Conservation (phyloP, 192 early-diverging fungal species). For the Linnemannia hyalina region DNA sequence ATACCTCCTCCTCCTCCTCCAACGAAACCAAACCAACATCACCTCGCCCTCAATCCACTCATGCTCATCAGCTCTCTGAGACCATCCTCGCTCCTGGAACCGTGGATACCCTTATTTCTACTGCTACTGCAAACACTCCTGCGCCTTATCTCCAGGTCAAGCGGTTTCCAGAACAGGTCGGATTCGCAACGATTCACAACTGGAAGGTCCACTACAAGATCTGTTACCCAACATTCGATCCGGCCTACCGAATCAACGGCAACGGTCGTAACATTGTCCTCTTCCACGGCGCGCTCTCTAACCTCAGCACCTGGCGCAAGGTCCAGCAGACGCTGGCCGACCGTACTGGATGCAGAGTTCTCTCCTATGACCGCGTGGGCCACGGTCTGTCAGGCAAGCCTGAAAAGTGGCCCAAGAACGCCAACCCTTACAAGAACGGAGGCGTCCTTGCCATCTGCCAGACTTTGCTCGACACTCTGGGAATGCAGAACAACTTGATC, state of each 20-base stretch:
- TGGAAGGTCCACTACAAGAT: constrained; percentile 43
- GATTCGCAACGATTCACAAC: constrained; percentile 20
- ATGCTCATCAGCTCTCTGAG: neutral
- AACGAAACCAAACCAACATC: neutral
- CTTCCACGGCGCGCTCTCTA: constrained; percentile 39
- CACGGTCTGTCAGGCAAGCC: constrained; percentile 38
- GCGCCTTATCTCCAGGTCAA: neutral
- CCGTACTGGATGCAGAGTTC: constrained; percentile 37
- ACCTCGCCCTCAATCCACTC: neutral
- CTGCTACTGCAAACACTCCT: neutral
- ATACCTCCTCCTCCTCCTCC: neutral
- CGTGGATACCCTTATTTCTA: neutral
- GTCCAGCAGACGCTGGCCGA: constrained; percentile 41
- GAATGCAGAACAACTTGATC: constrained; percentile 41
- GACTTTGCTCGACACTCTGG: constrained; percentile 24
- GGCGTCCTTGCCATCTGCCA: constrained; percentile 33
- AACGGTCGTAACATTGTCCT: constrained; percentile 48
- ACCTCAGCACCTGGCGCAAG: constrained; percentile 39
- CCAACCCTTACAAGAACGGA: constrained; percentile 46
- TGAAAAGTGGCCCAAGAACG: constrained; percentile 30
- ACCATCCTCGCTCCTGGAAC: neutral
- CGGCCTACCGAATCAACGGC: constrained; percentile 30
- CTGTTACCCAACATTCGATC: constrained; percentile 33
- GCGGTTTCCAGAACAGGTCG: constrained; percentile 32
- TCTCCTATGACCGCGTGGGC: constrained; percentile 42